Conservation (phyloP, 2,329 filamentous ascomycete genomes). For the Hirsutella rhossiliensis region DNA sequence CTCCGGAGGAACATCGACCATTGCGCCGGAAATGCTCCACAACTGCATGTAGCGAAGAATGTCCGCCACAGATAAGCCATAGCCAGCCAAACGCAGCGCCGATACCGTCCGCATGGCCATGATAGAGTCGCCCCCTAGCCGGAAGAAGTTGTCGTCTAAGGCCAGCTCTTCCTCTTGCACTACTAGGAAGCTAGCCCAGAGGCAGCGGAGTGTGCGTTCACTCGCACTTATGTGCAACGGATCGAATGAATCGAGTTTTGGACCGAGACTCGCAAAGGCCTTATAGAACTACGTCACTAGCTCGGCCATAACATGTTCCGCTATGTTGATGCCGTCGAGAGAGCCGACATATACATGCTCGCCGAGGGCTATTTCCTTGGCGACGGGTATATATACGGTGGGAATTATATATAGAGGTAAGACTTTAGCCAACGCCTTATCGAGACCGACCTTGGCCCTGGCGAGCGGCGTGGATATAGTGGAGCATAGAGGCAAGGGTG, state of each 20-base stretch:
- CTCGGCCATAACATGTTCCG: background rate
- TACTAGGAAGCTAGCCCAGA: conserved; percentile 11
- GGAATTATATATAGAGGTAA: conserved; percentile 14
- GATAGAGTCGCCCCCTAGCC: conserved; percentile 11
- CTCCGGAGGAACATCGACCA: conserved; percentile 5
- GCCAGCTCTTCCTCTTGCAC: conserved; percentile 11
- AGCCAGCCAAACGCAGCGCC: conserved; percentile 10
- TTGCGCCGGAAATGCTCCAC: background rate
- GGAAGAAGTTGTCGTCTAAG: conserved; percentile 16
- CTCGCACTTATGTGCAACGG: conserved; percentile 6
- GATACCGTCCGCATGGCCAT: conserved; percentile 15
- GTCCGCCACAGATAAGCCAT: conserved; percentile 12
- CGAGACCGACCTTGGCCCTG: conserved; percentile 9
- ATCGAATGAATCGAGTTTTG: background rate
- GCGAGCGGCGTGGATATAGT: conserved; percentile 9
- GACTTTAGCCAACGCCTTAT: conserved; percentile 12
- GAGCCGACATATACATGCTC: conserved; percentile 2
- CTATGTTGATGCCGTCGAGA: background rate
- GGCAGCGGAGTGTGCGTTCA: conserved; percentile 7
- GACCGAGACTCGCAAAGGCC: background rate
- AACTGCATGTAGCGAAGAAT: conserved; percentile 16
- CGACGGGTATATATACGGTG: conserved; percentile 8
- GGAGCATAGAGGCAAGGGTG: conserved; percentile 5
- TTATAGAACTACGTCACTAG: background rate
- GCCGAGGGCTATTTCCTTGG: background rate